Evolutionary conservation across 2,329 filamentous ascomycete species (phyloP).

Genomic region (Talaromyces marneffei): DNA sequence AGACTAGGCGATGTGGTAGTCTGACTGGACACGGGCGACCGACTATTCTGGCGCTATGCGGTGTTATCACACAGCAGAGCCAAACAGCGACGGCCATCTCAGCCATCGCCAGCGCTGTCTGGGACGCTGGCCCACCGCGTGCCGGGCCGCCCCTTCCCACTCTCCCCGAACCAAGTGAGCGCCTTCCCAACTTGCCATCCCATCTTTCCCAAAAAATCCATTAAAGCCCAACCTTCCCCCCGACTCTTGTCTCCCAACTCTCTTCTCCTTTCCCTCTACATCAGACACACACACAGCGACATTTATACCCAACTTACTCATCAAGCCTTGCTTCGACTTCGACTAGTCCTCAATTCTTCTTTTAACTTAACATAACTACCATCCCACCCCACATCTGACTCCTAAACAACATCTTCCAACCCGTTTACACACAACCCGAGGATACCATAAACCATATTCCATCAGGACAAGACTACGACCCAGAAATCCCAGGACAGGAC

Average conservation of each 20-base stretch:
- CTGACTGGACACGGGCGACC: neutral
- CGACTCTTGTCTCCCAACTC: neutral
- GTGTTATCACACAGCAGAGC: neutral
- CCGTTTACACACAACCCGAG: slow-evolving; percentile 11
- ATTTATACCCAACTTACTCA: slow-evolving; percentile 8
- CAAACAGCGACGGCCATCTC: slow-evolving; percentile 9
- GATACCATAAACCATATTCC: slow-evolving; percentile 4
- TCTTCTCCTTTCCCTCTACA: slow-evolving; percentile 6
- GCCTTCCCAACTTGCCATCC: neutral
- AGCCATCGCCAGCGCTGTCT: neutral
- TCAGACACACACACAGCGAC: neutral
- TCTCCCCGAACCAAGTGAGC: neutral
- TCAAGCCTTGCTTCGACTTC: neutral
- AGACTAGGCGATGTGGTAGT: neutral
- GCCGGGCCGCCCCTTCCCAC: slow-evolving; percentile 15
- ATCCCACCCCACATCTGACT: neutral
- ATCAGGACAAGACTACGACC: neutral
- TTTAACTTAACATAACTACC: neutral
- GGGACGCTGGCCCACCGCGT: slow-evolving; percentile 14
- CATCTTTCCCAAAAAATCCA: neutral
- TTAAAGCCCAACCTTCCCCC: slow-evolving; percentile 16
- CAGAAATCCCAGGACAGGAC: slow-evolving; percentile 18
- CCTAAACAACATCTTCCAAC: neutral
- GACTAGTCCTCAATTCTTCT: neutral
- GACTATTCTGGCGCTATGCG: neutral